Conservation (phyloP, 1,284 basidiomycete genomes). For the Papiliotrema laurentii region DNA sequence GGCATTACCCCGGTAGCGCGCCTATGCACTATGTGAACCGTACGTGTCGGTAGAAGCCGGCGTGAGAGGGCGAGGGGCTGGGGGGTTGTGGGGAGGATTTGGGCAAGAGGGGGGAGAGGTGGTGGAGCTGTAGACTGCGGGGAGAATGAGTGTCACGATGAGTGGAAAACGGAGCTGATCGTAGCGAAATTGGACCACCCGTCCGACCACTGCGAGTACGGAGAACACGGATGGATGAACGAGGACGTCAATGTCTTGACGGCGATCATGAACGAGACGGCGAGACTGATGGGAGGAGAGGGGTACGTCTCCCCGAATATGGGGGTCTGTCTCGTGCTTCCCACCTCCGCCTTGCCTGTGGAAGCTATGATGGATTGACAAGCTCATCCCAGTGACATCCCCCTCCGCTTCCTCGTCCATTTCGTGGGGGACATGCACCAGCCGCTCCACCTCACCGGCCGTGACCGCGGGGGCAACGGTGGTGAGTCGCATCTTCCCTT, state of each 20-base stretch:
- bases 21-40: conserved; percentile 52
- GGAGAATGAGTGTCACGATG: neutral
- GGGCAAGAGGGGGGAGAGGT: neutral
- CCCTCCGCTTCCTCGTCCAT: conserved; percentile 84
- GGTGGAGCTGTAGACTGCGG: neutral
- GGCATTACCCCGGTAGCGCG: conserved; percentile 45
- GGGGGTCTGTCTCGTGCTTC: too few relatives aligned
- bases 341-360: too few relatives aligned
- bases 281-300: conserved; percentile 35
- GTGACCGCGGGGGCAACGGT: conserved; percentile 78
- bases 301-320: conserved; percentile 20
- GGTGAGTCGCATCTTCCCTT: conserved; percentile 33
- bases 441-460: conserved; percentile 81
- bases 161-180: neutral
- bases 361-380: too few relatives aligned
- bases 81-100: neutral
- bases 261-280: conserved; percentile 68
- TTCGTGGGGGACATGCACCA: conserved; percentile 87
- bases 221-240: conserved; percentile 67
- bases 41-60: conserved; percentile 5
- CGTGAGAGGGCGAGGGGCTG: neutral
- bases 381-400: conserved; percentile 54
- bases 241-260: conserved; percentile 67
- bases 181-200: conserved; percentile 61
- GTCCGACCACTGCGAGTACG: conserved; percentile 67